Base-by-base conservation (phyloP, 768 basidiomycete genomes). In the Boletus vinaceobasis region DNA sequence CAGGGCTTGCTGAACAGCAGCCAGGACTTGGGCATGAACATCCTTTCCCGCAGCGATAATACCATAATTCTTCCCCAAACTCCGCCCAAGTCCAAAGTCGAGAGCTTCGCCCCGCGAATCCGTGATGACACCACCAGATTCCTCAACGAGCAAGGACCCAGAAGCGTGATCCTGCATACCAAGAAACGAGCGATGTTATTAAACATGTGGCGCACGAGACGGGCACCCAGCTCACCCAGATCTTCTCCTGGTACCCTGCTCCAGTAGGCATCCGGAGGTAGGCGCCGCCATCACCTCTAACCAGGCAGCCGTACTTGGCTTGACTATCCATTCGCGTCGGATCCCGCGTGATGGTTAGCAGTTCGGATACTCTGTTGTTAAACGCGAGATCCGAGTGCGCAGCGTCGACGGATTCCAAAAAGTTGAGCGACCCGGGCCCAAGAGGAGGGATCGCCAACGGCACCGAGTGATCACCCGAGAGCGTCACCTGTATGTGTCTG, bases 321-420 rank as follows among this genome's bases (percentile, higher is more conserved):
- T 98, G 95, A 67, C 88, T 91, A 69, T 98, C 96, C 94, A 98
- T 97, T 19, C 92, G 79, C 15, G 85, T 76, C 9, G 90, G 85
- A 0, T 79, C 67, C 2, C 80, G 74, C 17, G 84, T 83, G 51
- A 97, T 79, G 2, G 79, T 79, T 26, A 98, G 75, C 5, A 86
- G 61, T 32, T 79, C 64, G 0, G 89, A 84, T 35, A 98, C 87
- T 21, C 78, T 79, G 33, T 83, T 82, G 65, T 88, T 93, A 71
- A 93, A 88, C 3, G 84, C 83, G 56, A 94, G 90, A n/a, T 93
- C 89, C 1, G 91, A 87, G 67, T 99, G 97, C 0, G 86, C 87
- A 4, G 89, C 83, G 67, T 99, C 96, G 42, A 96, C 90, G 4
- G 90, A 93, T 74, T 98, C 94, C 58, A 98, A 84, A 72, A 94